Evolutionary conservation across 73 alveolate species (phyloP).

Genomic region (Diophrys appendiculata): DNA sequence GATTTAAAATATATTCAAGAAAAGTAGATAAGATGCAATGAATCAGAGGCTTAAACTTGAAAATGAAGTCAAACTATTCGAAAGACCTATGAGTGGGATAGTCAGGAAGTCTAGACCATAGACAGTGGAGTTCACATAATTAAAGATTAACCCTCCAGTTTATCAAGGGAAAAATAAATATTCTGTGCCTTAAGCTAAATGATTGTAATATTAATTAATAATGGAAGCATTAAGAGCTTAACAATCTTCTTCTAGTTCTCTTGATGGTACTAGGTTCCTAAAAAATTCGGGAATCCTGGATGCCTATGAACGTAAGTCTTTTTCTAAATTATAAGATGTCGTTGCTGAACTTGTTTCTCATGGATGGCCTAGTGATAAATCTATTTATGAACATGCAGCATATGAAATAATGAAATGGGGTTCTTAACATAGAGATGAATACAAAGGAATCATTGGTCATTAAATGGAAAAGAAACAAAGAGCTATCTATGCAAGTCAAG

Average conservation of each 20-base stretch:
- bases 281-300: conserved; percentile 42
- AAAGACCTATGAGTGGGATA: too few relatives aligned
- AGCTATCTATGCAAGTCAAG: conserved; percentile 43
- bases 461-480: conserved; percentile 38
- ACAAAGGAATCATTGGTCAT: conserved; percentile 49
- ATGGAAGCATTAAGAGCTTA: not conserved
- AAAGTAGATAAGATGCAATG: too few relatives aligned
- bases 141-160: too few relatives aligned
- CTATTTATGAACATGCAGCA: conserved; percentile 65
- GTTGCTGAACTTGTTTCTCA: conserved; percentile 26
- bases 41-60: too few relatives aligned
- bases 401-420: conserved; percentile 60
- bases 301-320: conserved; percentile 49
- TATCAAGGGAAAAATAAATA: too few relatives aligned
- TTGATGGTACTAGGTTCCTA: conserved; percentile 38
- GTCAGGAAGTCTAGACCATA: too few relatives aligned
- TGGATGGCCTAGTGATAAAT: conserved; percentile 68
- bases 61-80: too few relatives aligned
- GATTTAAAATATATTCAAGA: too few relatives aligned
- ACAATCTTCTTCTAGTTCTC: not conserved
- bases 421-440: conserved; percentile 45
- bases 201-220: too few relatives aligned
- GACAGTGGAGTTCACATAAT: too few relatives aligned
- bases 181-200: too few relatives aligned
- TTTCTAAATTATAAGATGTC: conserved; percentile 7